Evolutionary conservation across 2,329 filamentous ascomycete genomes (phyloP).

Genomic region (Thelonectria blattea): DNA sequence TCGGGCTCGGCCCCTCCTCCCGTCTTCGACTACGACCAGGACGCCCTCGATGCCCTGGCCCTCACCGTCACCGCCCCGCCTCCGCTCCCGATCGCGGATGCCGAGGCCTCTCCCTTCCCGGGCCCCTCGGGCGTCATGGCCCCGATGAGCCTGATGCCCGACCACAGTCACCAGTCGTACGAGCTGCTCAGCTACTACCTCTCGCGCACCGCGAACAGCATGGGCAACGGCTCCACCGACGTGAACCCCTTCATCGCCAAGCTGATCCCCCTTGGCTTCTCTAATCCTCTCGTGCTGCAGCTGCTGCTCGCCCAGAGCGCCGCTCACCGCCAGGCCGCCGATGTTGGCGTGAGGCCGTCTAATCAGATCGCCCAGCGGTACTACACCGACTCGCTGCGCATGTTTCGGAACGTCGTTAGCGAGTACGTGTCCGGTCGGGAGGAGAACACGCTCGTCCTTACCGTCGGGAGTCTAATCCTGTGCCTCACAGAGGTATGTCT

Average conservation of each 20-base stretch:
- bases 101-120: conserved; percentile 12
- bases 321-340: conserved; percentile 45
- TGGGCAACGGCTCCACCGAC: conserved; percentile 54
- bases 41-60: conserved; percentile 30
- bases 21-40: conserved; percentile 24
- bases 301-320: conserved; percentile 54
- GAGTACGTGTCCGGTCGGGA: conserved; percentile 44
- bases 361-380: conserved; percentile 45
- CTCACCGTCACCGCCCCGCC: conserved; percentile 21
- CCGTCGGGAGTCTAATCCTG: conserved; percentile 52
- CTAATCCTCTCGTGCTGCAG: conserved; percentile 52
- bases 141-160: conserved; percentile 40
- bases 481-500: conserved; percentile 53
- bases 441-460: conserved; percentile 46
- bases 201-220: conserved; percentile 51
- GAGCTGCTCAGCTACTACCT: conserved; percentile 55
- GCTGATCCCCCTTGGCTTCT: conserved; percentile 53
- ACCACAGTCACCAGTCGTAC: conserved; percentile 45
- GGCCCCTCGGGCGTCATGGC: conserved; percentile 30
- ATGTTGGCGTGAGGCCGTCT: conserved; percentile 26
- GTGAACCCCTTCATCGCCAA: conserved; percentile 54
- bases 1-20: conserved; percentile 14
- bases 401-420: conserved; percentile 45
- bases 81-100: conserved; percentile 4
- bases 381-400: conserved; percentile 45